Evolutionary conservation across 495 filamentous ascomycete genomes (phyloP), one percentile per base, ranked within the genome.

Genomic region (Aspergillus bertholletiae): DNA sequence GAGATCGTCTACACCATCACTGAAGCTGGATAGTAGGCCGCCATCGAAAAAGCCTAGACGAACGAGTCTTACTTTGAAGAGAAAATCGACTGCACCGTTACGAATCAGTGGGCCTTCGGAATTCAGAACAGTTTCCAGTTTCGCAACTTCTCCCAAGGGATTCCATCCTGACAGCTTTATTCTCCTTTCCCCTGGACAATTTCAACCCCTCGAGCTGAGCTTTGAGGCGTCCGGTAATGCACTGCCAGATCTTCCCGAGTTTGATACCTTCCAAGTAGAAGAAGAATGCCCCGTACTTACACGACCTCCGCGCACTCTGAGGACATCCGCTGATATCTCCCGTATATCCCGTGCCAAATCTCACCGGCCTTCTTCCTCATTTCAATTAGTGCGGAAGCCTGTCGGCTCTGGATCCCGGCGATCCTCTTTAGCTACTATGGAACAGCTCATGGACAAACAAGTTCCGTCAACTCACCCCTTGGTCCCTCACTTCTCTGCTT

Each of bases 161-260:
- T 52, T 56, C 53, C 48, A 53, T 24, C 59, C 24, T 57, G 15
- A 53, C 23, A 46, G 18, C 11, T 43, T 43, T 15, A 21, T 43
- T 43, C 39, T 22, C 11, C 3, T 43, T 1, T 43, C 39, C 2
- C 39, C 22, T 13, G 6, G 48, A 13, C 43, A 76, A 15, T 90
- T 90, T 67, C 79, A 80, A 32, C 88, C 88, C 11, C 75, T 94
- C 34, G 83, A 93, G 69, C 76, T 95, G 46, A 90, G 81, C 70
- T 88, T 95, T 53, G 84, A 88, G 63, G 65, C 77, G 51, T 80
- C 84, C 23, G 77, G 84, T 24, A 82, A 86, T 62, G 80, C 78
- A 41, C 74, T 95, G 9, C 89, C 90, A 13, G 69, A 75, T 23
- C 71, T 82, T 35, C 78, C 77, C 27, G 62, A 63, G 9, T 82